Base-by-base conservation (phyloP, 352 stramenopile species). In the Globisporangium canariense region DNA sequence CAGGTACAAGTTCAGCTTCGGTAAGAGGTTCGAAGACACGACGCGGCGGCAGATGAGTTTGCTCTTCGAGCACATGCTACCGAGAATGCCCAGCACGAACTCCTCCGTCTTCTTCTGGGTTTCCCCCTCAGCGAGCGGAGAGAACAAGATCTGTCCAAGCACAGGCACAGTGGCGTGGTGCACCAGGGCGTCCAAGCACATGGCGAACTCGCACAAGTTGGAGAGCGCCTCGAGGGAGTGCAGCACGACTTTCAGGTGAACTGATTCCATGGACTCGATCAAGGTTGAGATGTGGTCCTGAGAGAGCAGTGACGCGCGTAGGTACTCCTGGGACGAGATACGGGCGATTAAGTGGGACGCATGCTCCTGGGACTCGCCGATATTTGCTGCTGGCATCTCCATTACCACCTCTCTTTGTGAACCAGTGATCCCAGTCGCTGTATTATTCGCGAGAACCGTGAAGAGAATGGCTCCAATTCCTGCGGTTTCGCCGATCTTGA, bases 131-230 rank as follows among this genome's bases (percentile, higher is more conserved):
- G 64, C 52, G 14, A 72, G 36, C 2, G 74, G 70, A 0, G 83
- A 86, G 20, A 76, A 81, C 14, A 93, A 71, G 30, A 93, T 87
- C n/a, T 93, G 84, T 0, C 68, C 81, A 22, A 93, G 55, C 2
- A 93, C 84, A 0, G 84, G 82, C 5, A 93, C 84, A 0, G 84
- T 93, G 2, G 84, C 82, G 49, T 93, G 76, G n/a, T 74, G 76
- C 2, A 93, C 76, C 0, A 93, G 65, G 9, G 82, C 78, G 59
- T 93, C 84, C 0, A 90, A 63, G 43, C 81, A 90, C 28, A 88
- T 68, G 1, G 82, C 66, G 40, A 88, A 81, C 8, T 85, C 79
- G 43, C 81, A 85, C 22, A 93, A 58, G 18, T 87, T 67, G 13
- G 75, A 75, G 18, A 93, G 65, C 8, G 76, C 66, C n/a, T 89